Conservation (phyloP, 148 eudicot species). For the Tetragonia tetragonoides region DNA sequence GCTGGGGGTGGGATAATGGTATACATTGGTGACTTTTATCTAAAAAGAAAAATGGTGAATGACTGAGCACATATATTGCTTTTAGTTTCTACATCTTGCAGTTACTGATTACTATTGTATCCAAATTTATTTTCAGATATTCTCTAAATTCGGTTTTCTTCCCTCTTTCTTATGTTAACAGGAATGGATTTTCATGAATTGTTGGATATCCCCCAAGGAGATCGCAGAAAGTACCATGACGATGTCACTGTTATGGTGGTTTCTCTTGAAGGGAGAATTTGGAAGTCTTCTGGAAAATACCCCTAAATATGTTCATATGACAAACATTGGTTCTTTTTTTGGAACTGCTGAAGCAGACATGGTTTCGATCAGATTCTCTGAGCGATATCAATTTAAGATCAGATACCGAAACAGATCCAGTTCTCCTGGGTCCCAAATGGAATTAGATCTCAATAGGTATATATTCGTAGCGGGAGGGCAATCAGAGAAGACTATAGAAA, state of each 20-base stretch:
- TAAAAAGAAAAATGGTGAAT: background rate
- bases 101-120: constrained; percentile 4
- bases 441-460: background rate
- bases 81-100: background rate
- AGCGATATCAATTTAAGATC: constrained; percentile 4
- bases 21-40: too few species aligned
- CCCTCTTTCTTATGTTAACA: constrained; percentile 18
- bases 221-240: constrained; percentile 94
- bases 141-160: background rate
- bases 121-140: background rate
- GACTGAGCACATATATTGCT: background rate
- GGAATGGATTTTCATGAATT: constrained; percentile 99
- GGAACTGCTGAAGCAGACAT: constrained; percentile 2
- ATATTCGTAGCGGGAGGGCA: background rate
- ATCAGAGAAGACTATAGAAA: constrained; percentile 4
- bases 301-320: constrained; percentile 40
- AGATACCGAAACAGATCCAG: constrained; percentile 10
- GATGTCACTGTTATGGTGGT: constrained; percentile 99
- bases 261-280: constrained; percentile 96
- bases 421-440: constrained; percentile 15
- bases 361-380: constrained; percentile 1
- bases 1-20: background rate
- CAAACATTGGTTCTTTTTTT: constrained; percentile 11
- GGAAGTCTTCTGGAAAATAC: constrained; percentile 99
- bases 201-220: constrained; percentile 97